Evolutionary conservation across 805 yeast genomes (phyloP), one percentile per base, ranked within the genome.

Genomic region (Lachancea fermentati): DNA sequence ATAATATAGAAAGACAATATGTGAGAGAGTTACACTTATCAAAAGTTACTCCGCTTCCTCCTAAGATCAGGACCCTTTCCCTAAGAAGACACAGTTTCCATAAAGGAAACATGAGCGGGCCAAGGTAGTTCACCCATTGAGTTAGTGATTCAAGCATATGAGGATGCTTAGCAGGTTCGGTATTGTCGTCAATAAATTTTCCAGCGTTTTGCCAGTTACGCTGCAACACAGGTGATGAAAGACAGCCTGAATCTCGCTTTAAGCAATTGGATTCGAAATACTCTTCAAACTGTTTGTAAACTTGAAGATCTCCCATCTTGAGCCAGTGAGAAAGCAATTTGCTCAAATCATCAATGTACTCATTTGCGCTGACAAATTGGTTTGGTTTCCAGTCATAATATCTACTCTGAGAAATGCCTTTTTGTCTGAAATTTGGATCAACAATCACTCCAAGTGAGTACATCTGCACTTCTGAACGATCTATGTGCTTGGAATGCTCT

Each of bases 371-470:
- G 26, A 43, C 45, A 29, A 48, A 45, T 32, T 40, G 47, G 30
- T 44, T 43, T 5, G 50, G 47, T 12, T 43, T 44, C 53, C 53
- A 49, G 15, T 48, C 49, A 24, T 37, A 37, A 22, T 30, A 31
- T 28, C 40, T 31, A 12, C 37, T 26, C 25, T 19, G 37, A 16
- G 45, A 19, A 5, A 37, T 37, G 16, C 42, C 45, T 14, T 33
- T 30, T 19, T 31, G 32, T 19, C 42, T 37, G 33, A 38, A 42
- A 19, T 37, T 51, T 7, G 73, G 74, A 43, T 77, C 78, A 13
- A 76, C 65, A 15, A 81, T 58, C 1, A 81, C 60, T 0, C 88
- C 89, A 7, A 83, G 54, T 2, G 88, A 76, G 51, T 69, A 82
- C 79, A 83, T 75, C 47, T 69, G 69, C 19, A 81, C 76, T 26